Base-by-base conservation (phyloP, 306 rosid species). In the Phaseolus lunatus region DNA sequence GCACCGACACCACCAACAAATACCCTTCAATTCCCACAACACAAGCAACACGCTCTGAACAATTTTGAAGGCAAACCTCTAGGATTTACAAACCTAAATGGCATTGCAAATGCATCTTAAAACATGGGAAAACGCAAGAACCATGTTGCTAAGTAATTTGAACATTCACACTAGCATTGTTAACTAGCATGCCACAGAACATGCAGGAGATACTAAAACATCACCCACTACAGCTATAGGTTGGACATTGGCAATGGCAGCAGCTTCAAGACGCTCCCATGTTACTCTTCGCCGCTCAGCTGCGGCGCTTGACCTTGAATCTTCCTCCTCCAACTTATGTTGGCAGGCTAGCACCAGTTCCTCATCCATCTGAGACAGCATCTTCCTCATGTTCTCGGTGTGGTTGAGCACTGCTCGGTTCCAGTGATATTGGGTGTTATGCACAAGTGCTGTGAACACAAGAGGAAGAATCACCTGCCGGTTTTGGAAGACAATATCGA, bases 371-470 rank as follows among this genome's bases (percentile, higher is more conserved):
- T 88, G 91, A 3, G 74, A 59, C 26, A 91, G 81, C 63, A 87
- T 80, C 86, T 88, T 89, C 87, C 85, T 88, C 63, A 91, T 86
- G 24, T 88, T 89, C 81, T 86, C 59, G 5, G 97, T 89, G 78
- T 88, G 88, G 81, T 89, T 91, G 47, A 91, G 90, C 82, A 91
- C 94, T 14, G 70, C 86, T 45, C 88, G 92, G 54, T 89, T 91
- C 94, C 97, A 91, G 82, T 91, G 97, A 62, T 84, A 85, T 69
- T 84, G 84, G 22, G 90, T 62, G 65, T 91, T 91, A 67, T 67
- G 84, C 81, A 86, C 89, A 33, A 91, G 89, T 26, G 97, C 87
- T 19, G 92, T 78, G 73, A 89, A 78, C 66, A 91, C 92, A 7
- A 91, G 82, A 6, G 97, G 97, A 68, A 91, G 41, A 47, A 91